A percentile compares a stretch with the other conserved stretches of the same genome.
These are phyloP conservation scores for Isabelozyma gotoi DNA, from an alignment of 805 yeast genomes.

Conservation along the genomic window DNA sequence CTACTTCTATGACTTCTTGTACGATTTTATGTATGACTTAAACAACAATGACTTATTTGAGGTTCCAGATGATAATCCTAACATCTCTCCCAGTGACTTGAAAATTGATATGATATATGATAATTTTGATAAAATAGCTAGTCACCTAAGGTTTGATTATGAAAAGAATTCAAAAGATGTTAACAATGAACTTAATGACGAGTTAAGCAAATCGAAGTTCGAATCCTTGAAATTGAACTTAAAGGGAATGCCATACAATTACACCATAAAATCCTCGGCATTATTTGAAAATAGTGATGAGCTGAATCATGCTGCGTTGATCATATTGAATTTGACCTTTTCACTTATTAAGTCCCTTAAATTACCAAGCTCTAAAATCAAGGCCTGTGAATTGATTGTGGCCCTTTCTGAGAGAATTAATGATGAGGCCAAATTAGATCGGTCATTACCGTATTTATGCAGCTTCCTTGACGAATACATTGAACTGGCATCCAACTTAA, in stretches of 20 bases:
- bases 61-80: constrained; percentile 12
- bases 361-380: constrained; percentile 57
- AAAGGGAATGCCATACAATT: constrained; percentile 49
- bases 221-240: constrained; percentile 46
- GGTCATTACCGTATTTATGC: constrained; percentile 79
- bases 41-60: constrained; percentile 20
- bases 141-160: constrained; percentile 23
- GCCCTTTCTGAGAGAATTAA: constrained; percentile 73
- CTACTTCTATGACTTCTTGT: constrained; percentile 65
- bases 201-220: constrained; percentile 4
- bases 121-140: constrained; percentile 50
- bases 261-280: constrained; percentile 40
- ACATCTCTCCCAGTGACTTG: constrained; percentile 31
- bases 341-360: constrained; percentile 62
- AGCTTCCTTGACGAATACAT: constrained; percentile 64
- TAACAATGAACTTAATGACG: constrained; percentile 3
- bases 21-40: constrained; percentile 55
- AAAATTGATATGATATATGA: constrained; percentile 59
- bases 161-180: constrained; percentile 4
- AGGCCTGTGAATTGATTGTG: constrained; percentile 73
- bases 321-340: constrained; percentile 56
- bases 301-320: constrained; percentile 51
- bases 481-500: constrained; percentile 12
- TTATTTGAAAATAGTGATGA: constrained; percentile 7
- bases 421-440: constrained; percentile 83